A percentile compares a stretch with the other conserved stretches of the same genome.
Evolutionary conservation across 2,329 filamentous ascomycete genomes (phyloP).

Genomic region (Aureobasidium lini): DNA sequence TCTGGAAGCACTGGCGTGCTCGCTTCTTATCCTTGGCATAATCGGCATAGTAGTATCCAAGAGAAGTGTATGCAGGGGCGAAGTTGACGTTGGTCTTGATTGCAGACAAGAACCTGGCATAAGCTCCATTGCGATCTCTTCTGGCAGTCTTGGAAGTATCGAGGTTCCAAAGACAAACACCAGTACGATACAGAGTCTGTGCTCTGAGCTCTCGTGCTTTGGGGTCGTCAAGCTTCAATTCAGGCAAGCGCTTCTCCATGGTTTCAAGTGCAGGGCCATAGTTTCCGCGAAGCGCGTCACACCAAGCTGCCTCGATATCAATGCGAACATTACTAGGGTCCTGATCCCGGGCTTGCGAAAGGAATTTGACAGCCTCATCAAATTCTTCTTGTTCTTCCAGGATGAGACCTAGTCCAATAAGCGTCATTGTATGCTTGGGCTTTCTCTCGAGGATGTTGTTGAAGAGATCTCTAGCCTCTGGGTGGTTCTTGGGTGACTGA

Average conservation of each 20-base stretch:
- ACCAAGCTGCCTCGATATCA: conserved; percentile 84
- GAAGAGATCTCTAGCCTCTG: conserved; percentile 81
- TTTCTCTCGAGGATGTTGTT: conserved; percentile 72
- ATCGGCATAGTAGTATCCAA: conserved; percentile 86
- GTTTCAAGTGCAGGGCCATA: conserved; percentile 60
- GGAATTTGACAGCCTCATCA: conserved; percentile 69
- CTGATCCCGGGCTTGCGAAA: conserved; percentile 65
- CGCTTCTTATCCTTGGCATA: conserved; percentile 82
- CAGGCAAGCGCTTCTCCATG: conserved; percentile 60
- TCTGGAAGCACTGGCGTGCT: conserved; percentile 88
- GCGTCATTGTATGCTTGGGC: conserved; percentile 65
- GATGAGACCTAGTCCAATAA: conserved; percentile 86
- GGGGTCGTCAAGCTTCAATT: conserved; percentile 55
- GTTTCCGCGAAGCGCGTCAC: conserved; percentile 74
- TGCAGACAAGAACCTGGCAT: conserved; percentile 72
- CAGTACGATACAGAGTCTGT: conserved; percentile 79
- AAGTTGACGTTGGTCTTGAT: conserved; percentile 82
- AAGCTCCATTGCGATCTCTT: conserved; percentile 74
- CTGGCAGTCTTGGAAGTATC: conserved; percentile 67
- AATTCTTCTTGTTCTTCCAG: conserved; percentile 92
- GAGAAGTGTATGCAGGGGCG: conserved; percentile 82
- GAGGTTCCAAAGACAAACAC: conserved; percentile 77
- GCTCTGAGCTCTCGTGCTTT: conserved; percentile 66
- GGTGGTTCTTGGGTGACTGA: conserved; percentile 81
- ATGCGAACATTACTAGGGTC: conserved; percentile 71